A percentile compares a stretch with the other conserved stretches of the same genome.
Conservation (phyloP, 192 early-diverging fungal species). For the Rhizophlyctis rosea region DNA sequence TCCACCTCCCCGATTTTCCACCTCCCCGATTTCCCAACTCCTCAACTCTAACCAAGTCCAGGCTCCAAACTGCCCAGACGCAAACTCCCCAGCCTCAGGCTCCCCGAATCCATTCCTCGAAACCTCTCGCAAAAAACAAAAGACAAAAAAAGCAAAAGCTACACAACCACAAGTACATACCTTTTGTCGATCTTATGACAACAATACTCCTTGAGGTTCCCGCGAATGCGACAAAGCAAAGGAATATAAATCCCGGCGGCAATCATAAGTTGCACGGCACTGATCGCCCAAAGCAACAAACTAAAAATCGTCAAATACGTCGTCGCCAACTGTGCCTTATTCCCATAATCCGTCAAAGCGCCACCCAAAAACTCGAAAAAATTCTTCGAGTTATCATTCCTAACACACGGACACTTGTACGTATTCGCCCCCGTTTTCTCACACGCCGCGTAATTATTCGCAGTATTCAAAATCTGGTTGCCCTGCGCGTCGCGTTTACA, state of each 20-base stretch:
- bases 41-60: too few relatives aligned
- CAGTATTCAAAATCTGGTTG: not conserved
- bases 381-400: too few relatives aligned
- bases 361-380: too few relatives aligned
- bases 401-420: not conserved
- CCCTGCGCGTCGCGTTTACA: not conserved
- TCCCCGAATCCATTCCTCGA: too few relatives aligned
- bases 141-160: not conserved
- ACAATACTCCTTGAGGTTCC: slow-evolving; percentile 86
- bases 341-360: not conserved
- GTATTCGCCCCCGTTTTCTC: not conserved
- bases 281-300: slow-evolving; percentile 58
- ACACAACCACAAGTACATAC: slow-evolving; percentile 35
- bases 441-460: too few relatives aligned
- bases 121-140: too few relatives aligned
- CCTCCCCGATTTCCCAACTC: too few relatives aligned
- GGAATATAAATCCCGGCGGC: slow-evolving; percentile 76
- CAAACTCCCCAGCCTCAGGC: too few relatives aligned
- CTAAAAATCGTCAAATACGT: slow-evolving; percentile 53
- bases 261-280: slow-evolving; percentile 48
- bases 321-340: not conserved
- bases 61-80: too few relatives aligned
- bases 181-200: slow-evolving; percentile 88
- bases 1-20: too few relatives aligned
- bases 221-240: slow-evolving; percentile 70